Evolutionary conservation across 805 yeast species (phyloP).

Genomic region (Cephaloascus albidus): DNA sequence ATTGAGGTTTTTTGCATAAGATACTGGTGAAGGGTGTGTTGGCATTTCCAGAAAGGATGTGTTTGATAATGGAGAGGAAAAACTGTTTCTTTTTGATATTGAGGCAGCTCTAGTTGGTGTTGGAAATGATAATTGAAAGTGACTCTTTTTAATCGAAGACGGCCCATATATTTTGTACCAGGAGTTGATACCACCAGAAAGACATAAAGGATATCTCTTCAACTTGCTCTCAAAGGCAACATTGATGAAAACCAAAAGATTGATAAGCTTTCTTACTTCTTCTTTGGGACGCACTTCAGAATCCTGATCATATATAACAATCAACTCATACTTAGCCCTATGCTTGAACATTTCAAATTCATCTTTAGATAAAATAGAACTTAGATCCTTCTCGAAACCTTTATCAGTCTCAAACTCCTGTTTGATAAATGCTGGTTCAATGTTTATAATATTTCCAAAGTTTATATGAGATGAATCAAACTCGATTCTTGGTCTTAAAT

Average conservation of each 20-base stretch:
- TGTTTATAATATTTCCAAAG: conserved; percentile 50
- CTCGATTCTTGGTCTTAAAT: conserved; percentile 53
- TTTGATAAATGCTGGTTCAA: conserved; percentile 62
- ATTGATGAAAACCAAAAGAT: conserved; percentile 24
- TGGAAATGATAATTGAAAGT: neutral
- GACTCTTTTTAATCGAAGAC: neutral
- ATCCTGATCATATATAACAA: conserved; percentile 54
- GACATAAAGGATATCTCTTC: conserved; percentile 31
- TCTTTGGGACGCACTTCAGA: conserved; percentile 16
- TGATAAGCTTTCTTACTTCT: conserved; percentile 11
- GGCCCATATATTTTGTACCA: conserved; percentile 28
- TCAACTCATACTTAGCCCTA: conserved; percentile 47
- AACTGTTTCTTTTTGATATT: neutral
- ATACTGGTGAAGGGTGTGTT: neutral
- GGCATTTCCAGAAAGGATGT: neutral
- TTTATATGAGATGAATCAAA: conserved; percentile 59
- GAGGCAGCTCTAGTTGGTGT: neutral
- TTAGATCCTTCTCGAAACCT: conserved; percentile 59
- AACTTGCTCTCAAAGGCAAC: conserved; percentile 23
- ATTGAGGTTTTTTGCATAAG: neutral
- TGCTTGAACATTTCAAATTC: conserved; percentile 46
- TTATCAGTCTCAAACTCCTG: conserved; percentile 37
- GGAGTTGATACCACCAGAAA: conserved; percentile 47
- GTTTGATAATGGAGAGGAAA: neutral
- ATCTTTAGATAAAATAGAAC: conserved; percentile 42